These are phyloP conservation scores for Intubia oerlemansii DNA, from an alignment of 2,329 filamentous ascomycete genomes.

Conservation along the genomic window DNA sequence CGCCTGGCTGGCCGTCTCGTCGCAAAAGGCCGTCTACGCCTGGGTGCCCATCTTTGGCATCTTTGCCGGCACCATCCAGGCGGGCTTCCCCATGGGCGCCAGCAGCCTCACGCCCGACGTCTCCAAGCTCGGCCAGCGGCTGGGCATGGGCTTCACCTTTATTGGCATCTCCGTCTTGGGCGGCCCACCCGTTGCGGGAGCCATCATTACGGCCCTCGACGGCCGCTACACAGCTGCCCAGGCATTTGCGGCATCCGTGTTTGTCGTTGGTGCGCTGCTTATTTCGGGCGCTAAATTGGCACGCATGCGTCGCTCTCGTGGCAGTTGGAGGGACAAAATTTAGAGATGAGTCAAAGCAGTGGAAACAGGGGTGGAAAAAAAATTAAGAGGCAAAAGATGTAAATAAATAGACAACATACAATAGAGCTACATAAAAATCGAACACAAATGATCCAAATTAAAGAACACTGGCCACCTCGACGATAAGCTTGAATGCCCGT, in stretches of 20 bases:
- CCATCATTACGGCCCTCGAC: conserved; percentile 21
- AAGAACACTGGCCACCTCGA: no score
- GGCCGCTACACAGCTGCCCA: conserved; percentile 28
- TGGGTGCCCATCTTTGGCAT: conserved; percentile 31
- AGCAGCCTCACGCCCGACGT: conserved; percentile 27
- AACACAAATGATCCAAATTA: no score
- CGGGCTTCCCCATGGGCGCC: conserved; percentile 28
- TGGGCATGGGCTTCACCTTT: conserved; percentile 28
- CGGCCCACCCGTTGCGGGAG: conserved; percentile 31
- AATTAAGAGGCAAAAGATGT: no score
- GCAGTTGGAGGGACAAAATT: not conserved
- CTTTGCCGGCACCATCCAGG: conserved; percentile 25
- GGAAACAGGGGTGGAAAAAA: no score
- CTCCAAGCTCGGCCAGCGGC: conserved; percentile 30
- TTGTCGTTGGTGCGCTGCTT: conserved; percentile 13
- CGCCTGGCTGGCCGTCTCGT: conserved; percentile 26
- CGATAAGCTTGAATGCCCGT: no score
- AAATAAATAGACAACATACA: no score
- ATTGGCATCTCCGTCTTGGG: conserved; percentile 30
- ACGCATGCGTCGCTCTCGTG: conserved; percentile 1
- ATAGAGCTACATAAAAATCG: no score
- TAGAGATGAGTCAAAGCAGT: no score
- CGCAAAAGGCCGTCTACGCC: conserved; percentile 20
- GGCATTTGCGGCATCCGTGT: conserved; percentile 23
- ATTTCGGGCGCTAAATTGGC: conserved; percentile 5